Evolutionary conservation across 495 filamentous ascomycete genomes (phyloP), one percentile per base, ranked within the genome.

Genomic region (Podospora fimiseda): DNA sequence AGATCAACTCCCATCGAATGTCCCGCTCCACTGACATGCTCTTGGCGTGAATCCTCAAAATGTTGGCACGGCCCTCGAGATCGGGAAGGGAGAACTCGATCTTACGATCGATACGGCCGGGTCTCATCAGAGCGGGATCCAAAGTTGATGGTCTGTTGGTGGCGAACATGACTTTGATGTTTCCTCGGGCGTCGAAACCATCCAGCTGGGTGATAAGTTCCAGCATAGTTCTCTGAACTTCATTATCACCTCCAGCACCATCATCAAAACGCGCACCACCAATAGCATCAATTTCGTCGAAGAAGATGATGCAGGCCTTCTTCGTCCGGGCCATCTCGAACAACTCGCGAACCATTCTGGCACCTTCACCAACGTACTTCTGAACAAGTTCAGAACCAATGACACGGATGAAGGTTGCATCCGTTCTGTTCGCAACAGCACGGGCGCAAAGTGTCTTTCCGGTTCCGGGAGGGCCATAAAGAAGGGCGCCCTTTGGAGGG

Each of bases 121-220:
- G 93, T 69, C 93, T 81, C 89, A 98, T 96, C 53, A 98, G 79
- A 9, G 93, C 93, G 14, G 93, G 93, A 63, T 98, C 93, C 41
- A 98, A 78, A 13, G 92, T 98, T 6, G 90, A 96, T 1, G 93
- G 93, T 54, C 93, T 79, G 76, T 98, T 98, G 62, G 93, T 98
- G 53, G 93, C 93, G 64, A 98, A 98, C 93, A 98, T 98, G 73
- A 98, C 93, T 72, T 98, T 98, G 77, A 98, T 98, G 73, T 98
- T 98, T 64, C 93, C 93, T 64, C 93, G 80, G 39, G 90, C 84
- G 69, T 98, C 94, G 76, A 98, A 98, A 51, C 93, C 93, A 69
- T 98, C 93, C 52, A 98, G 78, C 66, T 98, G 93, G 2, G 93
- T 98, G 66, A 98, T 98, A 56, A 98, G 78, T 65, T 98, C 93